phyloP scores from a whole-genome alignment of 2,329 filamentous ascomycete genomes.

The Fonsecaea monophora region DNA sequence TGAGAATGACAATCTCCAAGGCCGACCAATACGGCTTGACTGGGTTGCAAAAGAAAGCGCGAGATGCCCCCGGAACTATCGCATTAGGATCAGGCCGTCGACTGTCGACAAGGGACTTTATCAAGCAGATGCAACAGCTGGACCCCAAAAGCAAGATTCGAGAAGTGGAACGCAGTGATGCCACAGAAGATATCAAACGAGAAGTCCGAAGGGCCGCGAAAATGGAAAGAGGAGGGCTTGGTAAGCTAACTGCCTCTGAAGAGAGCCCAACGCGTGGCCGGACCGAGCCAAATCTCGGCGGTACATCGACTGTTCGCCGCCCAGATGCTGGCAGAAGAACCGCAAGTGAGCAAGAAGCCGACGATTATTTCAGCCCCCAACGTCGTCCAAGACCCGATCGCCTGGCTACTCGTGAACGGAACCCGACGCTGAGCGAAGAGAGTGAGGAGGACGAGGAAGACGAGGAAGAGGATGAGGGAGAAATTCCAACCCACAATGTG shows the following conservation, averaged over 20 bases:
- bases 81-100: conserved; percentile 53
- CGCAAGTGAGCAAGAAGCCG: conserved; percentile 11
- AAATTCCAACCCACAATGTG: conserved; percentile 46
- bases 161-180: conserved; percentile 52
- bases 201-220: conserved; percentile 46
- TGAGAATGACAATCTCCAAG: conserved; percentile 68
- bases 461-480: conserved; percentile 29
- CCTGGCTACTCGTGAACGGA: conserved; percentile 14
- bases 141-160: conserved; percentile 64
- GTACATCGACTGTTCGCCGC: not conserved
- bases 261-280: conserved; percentile 32
- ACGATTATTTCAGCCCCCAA: conserved; percentile 31
- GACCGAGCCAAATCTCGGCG: conserved; percentile 22
- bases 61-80: conserved; percentile 35
- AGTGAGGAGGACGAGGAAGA: conserved; percentile 29
- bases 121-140: conserved; percentile 65
- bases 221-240: conserved; percentile 36
- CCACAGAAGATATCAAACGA: conserved; percentile 49
- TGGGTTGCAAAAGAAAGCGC: conserved; percentile 50
- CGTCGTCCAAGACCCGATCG: conserved; percentile 24
- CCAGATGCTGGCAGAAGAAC: conserved; percentile 12
- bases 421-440: conserved; percentile 27
- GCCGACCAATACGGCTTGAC: conserved; percentile 46
- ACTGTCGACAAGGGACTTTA: conserved; percentile 71
- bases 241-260: conserved; percentile 31